Conservation (phyloP, 352 stramenopile species). For the Pythium coloratum region DNA sequence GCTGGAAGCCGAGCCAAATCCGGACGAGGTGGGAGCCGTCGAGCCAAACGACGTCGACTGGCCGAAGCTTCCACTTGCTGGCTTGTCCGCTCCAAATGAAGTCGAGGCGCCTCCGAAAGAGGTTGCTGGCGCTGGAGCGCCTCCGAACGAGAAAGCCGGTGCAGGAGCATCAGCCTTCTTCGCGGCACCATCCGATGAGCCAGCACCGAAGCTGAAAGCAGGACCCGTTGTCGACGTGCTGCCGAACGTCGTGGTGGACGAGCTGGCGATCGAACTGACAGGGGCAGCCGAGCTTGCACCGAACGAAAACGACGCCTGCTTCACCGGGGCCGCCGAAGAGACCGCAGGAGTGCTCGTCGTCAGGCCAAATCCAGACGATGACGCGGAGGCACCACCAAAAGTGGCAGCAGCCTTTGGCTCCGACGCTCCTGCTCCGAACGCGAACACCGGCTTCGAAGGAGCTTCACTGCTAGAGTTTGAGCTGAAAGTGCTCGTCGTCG, state of each 20-base stretch:
- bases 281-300: slow-evolving; percentile 6
- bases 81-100: slow-evolving; percentile 2
- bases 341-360: background rate
- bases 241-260: background rate
- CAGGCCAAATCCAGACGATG: background rate
- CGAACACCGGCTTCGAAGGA: slow-evolving; percentile 33
- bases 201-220: slow-evolving; percentile 33
- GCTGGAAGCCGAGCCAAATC: slow-evolving; percentile 39
- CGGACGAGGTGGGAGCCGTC: slow-evolving; percentile 26
- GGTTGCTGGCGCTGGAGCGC: background rate
- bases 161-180: slow-evolving; percentile 21
- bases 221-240: background rate
- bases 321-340: background rate
- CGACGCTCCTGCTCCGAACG: slow-evolving; percentile 31
- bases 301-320: slow-evolving; percentile 21
- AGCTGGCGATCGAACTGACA: background rate
- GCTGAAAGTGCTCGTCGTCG: slow-evolving; percentile 10
- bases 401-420: background rate
- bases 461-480: slow-evolving; percentile 9
- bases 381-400: background rate
- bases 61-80: slow-evolving; percentile 29
- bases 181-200: background rate
- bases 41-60: slow-evolving; percentile 8
- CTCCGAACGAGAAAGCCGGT: slow-evolving; percentile 37
- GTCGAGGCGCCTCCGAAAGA: slow-evolving; percentile 21